Evolutionary conservation across 805 yeast species (phyloP).

Genomic region (Candida arabinofermentans): DNA sequence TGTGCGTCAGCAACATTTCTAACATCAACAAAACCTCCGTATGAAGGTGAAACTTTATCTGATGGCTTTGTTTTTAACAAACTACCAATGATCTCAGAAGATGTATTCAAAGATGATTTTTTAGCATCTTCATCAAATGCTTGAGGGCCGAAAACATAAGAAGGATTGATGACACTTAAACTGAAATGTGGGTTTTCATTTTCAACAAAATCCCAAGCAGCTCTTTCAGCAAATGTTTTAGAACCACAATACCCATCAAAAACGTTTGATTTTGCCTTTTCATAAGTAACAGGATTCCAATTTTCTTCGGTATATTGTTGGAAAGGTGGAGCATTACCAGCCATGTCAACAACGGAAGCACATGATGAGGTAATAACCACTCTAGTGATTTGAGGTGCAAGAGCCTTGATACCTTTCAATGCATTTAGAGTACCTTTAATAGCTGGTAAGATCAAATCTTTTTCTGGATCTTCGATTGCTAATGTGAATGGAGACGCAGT

Average conservation of each 20-base stretch:
- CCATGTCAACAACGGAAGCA: conserved; percentile 37
- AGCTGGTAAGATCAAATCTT: conserved; percentile 53
- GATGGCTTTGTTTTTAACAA: conserved; percentile 18
- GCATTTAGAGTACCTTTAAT: conserved; percentile 50
- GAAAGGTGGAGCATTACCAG: conserved; percentile 2
- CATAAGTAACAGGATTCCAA: conserved; percentile 32
- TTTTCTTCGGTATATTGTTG: conserved; percentile 23
- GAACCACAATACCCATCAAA: conserved; percentile 36
- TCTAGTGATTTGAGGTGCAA: conserved; percentile 41
- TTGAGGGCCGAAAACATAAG: conserved; percentile 43
- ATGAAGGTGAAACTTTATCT: conserved; percentile 1
- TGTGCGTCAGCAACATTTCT: conserved; percentile 47
- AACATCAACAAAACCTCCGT: conserved; percentile 27
- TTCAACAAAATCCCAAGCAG: conserved; percentile 37
- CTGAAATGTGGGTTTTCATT: conserved; percentile 31
- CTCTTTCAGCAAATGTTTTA: conserved; percentile 43
- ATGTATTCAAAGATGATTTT: conserved; percentile 26
- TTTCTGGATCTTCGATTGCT: conserved; percentile 38
- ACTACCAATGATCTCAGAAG: conserved; percentile 33
- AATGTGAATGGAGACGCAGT: conserved; percentile 46
- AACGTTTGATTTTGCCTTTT: conserved; percentile 20
- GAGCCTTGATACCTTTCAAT: conserved; percentile 38
- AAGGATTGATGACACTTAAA: conserved; percentile 32
- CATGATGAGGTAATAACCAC: conserved; percentile 54
- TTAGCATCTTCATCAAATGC: conserved; percentile 25